Evolutionary conservation across 2,329 filamentous ascomycete species (phyloP).

Genomic region (Sporothrix globosa): DNA sequence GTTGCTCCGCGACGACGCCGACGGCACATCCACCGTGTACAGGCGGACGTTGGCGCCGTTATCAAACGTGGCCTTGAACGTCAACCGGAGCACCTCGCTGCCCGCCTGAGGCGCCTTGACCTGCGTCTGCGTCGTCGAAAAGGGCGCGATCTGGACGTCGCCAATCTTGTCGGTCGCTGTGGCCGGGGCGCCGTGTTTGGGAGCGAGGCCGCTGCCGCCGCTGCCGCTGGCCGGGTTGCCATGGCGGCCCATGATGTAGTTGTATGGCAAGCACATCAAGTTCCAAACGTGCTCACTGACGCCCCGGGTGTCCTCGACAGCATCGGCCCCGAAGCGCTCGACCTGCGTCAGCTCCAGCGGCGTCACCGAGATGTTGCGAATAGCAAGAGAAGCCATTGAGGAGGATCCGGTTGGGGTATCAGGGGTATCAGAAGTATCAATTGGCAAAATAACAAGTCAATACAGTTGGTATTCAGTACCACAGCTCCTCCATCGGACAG

Average conservation of each 20-base stretch:
- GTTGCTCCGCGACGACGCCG: slow-evolving; percentile 60
- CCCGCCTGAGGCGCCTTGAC: slow-evolving; percentile 61
- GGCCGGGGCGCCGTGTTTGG: slow-evolving; percentile 28
- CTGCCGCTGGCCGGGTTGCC: slow-evolving; percentile 7
- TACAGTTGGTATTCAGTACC: not conserved
- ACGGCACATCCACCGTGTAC: slow-evolving; percentile 75
- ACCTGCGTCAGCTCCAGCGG: slow-evolving; percentile 72
- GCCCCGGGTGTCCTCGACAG: slow-evolving; percentile 47
- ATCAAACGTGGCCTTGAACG: slow-evolving; percentile 60
- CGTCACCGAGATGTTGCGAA: slow-evolving; percentile 80
- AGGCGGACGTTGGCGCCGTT: slow-evolving; percentile 41
- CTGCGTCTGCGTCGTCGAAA: slow-evolving; percentile 65
- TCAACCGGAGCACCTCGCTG: slow-evolving; percentile 72
- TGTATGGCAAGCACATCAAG: slow-evolving; percentile 21
- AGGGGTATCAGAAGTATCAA: no score
- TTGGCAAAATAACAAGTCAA: no score
- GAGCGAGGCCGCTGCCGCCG: slow-evolving; percentile 36
- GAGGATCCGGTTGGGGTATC: not conserved
- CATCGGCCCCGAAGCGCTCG: slow-evolving; percentile 68
- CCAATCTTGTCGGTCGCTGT: slow-evolving; percentile 60
- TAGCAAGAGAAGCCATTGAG: slow-evolving; percentile 61
- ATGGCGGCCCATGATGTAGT: slow-evolving; percentile 38
- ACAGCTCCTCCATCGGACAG: not conserved
- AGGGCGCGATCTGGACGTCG: slow-evolving; percentile 65
- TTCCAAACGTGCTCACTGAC: slow-evolving; percentile 50